Evolutionary conservation across 805 yeast genomes (phyloP).

Genomic region (Suhomyces tanzawaensis): DNA sequence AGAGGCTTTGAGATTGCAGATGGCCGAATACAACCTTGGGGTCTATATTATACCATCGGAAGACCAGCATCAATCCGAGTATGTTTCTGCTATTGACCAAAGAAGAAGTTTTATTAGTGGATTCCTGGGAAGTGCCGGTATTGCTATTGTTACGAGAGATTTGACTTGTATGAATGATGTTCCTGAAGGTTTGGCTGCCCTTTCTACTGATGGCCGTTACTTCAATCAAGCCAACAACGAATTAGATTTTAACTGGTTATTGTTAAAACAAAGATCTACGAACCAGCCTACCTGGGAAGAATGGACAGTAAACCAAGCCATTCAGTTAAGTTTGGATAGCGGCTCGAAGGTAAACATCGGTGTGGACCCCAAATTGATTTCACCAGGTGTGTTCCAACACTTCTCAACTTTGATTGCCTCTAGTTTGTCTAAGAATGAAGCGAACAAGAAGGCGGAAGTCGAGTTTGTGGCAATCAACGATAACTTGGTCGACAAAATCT

Average conservation of each 20-base stretch:
- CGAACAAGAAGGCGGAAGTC: constrained; percentile 31
- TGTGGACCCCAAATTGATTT: constrained; percentile 50
- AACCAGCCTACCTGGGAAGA: constrained; percentile 57
- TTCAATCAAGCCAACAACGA: constrained; percentile 58
- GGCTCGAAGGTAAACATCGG: constrained; percentile 38
- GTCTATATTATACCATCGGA: constrained; percentile 61
- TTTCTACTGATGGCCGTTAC: constrained; percentile 62
- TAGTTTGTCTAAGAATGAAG: constrained; percentile 16
- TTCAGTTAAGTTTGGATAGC: constrained; percentile 48
- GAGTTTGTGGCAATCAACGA: constrained; percentile 45
- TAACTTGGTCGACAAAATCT: constrained; percentile 73
- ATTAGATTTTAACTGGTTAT: constrained; percentile 58
- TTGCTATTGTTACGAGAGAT: constrained; percentile 57
- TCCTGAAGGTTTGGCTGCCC: constrained; percentile 55
- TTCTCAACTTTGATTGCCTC: constrained; percentile 30
- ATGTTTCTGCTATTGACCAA: constrained; percentile 53
- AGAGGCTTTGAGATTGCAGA: constrained; percentile 26
- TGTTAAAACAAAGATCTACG: constrained; percentile 50
- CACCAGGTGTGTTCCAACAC: constrained; percentile 32
- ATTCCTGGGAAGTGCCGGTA: constrained; percentile 60
- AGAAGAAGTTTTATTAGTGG: constrained; percentile 57
- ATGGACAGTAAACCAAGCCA: constrained; percentile 53
- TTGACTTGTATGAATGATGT: constrained; percentile 46
- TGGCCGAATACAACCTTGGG: constrained; percentile 46
- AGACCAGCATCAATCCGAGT: constrained; percentile 66